Evolutionary conservation across 2,329 filamentous ascomycete genomes (phyloP), one percentile per base, ranked within the genome.

Genomic region (Cladosporium sp.): DNA sequence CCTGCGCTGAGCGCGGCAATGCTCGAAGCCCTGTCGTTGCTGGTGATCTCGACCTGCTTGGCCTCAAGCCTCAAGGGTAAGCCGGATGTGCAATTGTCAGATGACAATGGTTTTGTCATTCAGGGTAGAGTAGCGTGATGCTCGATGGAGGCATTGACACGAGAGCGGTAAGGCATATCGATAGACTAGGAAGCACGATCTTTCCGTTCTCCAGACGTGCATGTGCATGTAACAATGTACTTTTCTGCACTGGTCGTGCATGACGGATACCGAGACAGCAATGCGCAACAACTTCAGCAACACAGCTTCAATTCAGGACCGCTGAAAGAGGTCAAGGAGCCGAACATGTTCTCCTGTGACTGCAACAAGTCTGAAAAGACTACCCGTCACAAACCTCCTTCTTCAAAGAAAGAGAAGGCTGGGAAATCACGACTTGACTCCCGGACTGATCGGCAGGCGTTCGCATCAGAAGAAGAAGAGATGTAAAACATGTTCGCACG

Each of bases 331-430:
- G 23, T 36, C 39, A 21, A 58, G 16, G 56, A 54, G 25, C 28
- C 26, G 39, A 11, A 14, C 28, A 32, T 30, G 14, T 25, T 34
- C 58, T 48, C 56, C 56, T 58, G 36, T 58, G 5, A 28, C 21
- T 36, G 58, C 21, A 8, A 32, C n/a, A n/a, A 46, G 39, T 46
- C n/a, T 32, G 16, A 16, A 53, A 39, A 43, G 43, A 48, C 43
- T 18, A 18, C 14, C 36, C 25, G 30, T 54, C 48, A 54, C 46
- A 28, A 43, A 46, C 49, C 60, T 46, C 49, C 49, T 30, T 63
- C 60, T 63, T 63, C 60, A 56, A 56, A 46, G 32, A 23, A 32
- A 54, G 18, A 56, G 49, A 63, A 54, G 60, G 60, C 60, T 63
- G 60, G 60, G 60, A 56, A 26, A 61, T 51, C 46, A 25, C 43